These are phyloP conservation scores for Macrotyloma uniflorum DNA, from an alignment of 306 rosid species.

Conservation along the genomic window DNA sequence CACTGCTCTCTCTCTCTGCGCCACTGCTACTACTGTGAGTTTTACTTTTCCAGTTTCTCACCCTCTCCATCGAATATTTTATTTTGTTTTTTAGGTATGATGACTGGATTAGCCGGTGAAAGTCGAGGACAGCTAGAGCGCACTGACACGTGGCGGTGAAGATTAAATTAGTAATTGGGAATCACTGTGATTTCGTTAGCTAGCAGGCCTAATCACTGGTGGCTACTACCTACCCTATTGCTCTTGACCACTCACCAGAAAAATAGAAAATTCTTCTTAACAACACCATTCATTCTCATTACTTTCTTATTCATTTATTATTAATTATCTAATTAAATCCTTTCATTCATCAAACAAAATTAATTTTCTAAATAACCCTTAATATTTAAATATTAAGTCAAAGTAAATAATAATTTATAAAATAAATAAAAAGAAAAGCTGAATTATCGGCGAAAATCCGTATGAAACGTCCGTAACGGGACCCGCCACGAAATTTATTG, in stretches of 20 bases:
- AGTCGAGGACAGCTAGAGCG: not conserved
- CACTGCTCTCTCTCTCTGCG: constrained; percentile 24
- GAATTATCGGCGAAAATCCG: constrained; percentile 25
- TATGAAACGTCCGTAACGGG: constrained; percentile 3
- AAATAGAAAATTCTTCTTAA: not conserved
- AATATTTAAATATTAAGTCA: no score
- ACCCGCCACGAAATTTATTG: not conserved
- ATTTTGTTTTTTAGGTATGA: not conserved
- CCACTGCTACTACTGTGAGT: not conserved
- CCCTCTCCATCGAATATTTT: not conserved
- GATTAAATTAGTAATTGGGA: not conserved
- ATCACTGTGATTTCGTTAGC: constrained; percentile 30
- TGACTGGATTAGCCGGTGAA: constrained; percentile 8
- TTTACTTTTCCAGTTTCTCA: constrained; percentile 3
- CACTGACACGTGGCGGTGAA: constrained; percentile 37
- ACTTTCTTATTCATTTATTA: no score
- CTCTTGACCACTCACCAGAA: not conserved
- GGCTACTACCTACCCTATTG: not conserved
- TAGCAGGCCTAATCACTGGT: not conserved
- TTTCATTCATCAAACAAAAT: no score
- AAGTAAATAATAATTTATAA: no score
- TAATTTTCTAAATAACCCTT: no score
- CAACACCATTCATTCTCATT: no score
- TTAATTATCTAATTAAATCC: no score
- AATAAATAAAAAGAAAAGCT: not conserved